Conservation (phyloP, 2,329 filamentous ascomycete genomes). For the Penicillium griseofulvum region DNA sequence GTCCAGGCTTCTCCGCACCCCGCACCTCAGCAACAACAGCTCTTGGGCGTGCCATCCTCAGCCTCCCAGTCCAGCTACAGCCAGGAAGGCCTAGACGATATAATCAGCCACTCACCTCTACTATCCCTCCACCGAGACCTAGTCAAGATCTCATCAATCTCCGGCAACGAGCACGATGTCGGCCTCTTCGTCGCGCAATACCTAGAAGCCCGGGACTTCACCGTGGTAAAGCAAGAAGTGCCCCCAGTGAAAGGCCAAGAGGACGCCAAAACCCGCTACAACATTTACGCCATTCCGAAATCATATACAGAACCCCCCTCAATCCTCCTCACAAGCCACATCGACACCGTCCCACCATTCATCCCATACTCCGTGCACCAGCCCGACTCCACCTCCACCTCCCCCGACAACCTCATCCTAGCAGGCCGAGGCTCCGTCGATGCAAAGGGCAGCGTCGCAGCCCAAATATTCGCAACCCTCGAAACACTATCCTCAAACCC, state of each 20-base stretch:
- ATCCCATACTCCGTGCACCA: slow-evolving; percentile 52
- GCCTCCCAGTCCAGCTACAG: neutral
- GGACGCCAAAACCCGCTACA: slow-evolving; percentile 56
- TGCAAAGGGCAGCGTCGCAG: slow-evolving; percentile 48
- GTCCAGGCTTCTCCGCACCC: slow-evolving; percentile 30
- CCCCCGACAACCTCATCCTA: slow-evolving; percentile 35
- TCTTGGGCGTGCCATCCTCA: slow-evolving; percentile 11
- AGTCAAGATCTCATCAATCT: slow-evolving; percentile 71
- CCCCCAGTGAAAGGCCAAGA: slow-evolving; percentile 16
- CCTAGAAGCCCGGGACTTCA: slow-evolving; percentile 60
- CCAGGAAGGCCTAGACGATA: slow-evolving; percentile 27
- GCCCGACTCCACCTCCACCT: slow-evolving; percentile 20
- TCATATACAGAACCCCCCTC: slow-evolving; percentile 14
- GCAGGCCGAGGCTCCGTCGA: slow-evolving; percentile 48
- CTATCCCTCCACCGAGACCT: slow-evolving; percentile 72
- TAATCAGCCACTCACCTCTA: slow-evolving; percentile 51
- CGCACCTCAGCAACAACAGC: slow-evolving; percentile 24
- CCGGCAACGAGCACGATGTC: slow-evolving; percentile 65
- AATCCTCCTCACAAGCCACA: slow-evolving; percentile 65
- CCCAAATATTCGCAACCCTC: slow-evolving; percentile 44
- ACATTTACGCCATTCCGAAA: slow-evolving; percentile 65
- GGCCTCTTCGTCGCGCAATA: slow-evolving; percentile 68
- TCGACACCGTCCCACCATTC: slow-evolving; percentile 64
- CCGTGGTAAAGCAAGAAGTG: slow-evolving; percentile 57
- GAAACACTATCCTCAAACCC: slow-evolving; percentile 45